Base-by-base conservation (phyloP, 2,329 filamentous ascomycete species). In the Akanthomyces dipterigenus region DNA sequence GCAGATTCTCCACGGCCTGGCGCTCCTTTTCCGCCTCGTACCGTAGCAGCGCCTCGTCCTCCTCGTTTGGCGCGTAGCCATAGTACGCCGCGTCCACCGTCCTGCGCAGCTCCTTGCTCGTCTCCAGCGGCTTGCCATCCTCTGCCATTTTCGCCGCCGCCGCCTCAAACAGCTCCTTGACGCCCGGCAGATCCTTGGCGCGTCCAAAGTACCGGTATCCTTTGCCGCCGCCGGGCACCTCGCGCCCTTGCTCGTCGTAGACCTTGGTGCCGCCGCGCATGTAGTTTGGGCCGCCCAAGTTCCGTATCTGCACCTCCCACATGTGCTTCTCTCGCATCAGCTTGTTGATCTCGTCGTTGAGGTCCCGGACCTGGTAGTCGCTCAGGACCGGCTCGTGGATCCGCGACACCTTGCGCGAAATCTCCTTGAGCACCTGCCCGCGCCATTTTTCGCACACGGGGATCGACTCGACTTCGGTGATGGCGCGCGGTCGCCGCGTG, bases 331-430 rank as follows among this genome's bases (percentile, higher is more conserved):
- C 95, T 65, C 92, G 88, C 91, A 99, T 97, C 64, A 96, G 83
- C 78, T 96, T 96, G 81, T 99, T 99, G 81, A 99, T 96, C 77
- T 99, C 95, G 75, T 99, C 95, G 78, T 99, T 99, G 72, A 99
- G 81, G 76, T 99, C 95, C 70, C 95, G 88, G 75, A 99, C 91
- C 80, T 98, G 95, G 79, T 90, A 98, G 81, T 99, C 95, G 76
- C 87, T 91, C n/a, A 99, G 82, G 51, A 88, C 87, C 9, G 85
- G 80, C 69, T 99, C 95, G 74, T 99, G 95, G 77, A 99, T 98
- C 72, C 90, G 90, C 65, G 91, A 91, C 62, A 99, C 91, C 76
- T 99, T 99, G 76, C 95, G 92, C 66, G 89, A 93, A 70, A 99
- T 93, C 74, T 99, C 95, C 74, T 96, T 96, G 64, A 99, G 86